phyloP scores from a whole-genome alignment of 208 protist species.

The Acanthamoeba castellanii region DNA sequence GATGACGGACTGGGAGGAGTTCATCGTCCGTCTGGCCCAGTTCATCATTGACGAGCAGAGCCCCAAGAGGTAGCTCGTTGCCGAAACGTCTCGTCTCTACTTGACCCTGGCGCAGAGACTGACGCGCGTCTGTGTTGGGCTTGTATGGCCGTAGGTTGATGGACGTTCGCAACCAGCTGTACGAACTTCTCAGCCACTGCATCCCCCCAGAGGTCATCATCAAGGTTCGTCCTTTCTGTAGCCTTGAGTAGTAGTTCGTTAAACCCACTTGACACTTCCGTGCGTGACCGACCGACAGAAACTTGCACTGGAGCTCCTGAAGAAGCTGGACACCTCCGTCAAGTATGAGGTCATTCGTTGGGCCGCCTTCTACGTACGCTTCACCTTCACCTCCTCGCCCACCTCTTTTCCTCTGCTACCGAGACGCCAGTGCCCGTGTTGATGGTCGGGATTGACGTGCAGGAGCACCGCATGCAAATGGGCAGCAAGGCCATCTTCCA shows the following conservation, averaged over 20 bases:
- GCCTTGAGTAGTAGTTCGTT: conserved; percentile 8
- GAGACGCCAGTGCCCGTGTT: not conserved
- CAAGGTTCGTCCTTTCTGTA: conserved; percentile 67
- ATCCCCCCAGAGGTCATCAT: conserved; percentile 98
- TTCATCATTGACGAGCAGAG: conserved; percentile 96
- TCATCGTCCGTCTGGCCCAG: conserved; percentile 93
- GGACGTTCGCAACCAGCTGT: conserved; percentile 96
- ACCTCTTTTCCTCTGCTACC: not conserved
- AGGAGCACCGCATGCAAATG: conserved; percentile 96
- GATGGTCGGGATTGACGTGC: not conserved
- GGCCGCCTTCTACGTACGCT: conserved; percentile 93
- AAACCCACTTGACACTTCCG: not conserved
- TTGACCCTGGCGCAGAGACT: not conserved
- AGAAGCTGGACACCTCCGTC: conserved; percentile 88
- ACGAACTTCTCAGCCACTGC: conserved; percentile 98
- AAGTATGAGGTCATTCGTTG: conserved; percentile 93
- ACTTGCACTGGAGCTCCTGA: conserved; percentile 92
- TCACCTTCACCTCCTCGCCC: not conserved
- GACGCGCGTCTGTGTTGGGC: not conserved
- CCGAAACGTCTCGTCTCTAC: too few species aligned
- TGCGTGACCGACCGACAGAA: conserved; percentile 70
- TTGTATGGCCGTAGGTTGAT: conserved; percentile 86
- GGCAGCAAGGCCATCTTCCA: conserved; percentile 98
- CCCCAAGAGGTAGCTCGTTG: conserved; percentile 87
- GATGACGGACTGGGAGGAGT: conserved; percentile 96